Evolutionary conservation across 352 stramenopile genomes (phyloP).

Genomic region (Phytophthora pisi): DNA sequence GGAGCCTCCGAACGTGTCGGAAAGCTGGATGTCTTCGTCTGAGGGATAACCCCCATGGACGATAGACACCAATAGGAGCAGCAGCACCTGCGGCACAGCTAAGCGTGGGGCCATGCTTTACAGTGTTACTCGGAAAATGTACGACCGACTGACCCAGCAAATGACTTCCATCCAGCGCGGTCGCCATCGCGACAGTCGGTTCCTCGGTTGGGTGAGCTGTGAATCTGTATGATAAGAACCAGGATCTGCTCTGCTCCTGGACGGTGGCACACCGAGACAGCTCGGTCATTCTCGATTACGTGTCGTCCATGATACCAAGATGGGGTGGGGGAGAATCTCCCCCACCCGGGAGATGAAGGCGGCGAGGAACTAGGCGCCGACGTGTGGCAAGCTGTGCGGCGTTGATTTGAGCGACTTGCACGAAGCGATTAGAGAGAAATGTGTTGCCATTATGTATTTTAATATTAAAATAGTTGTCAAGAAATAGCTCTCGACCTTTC

Average conservation of each 20-base stretch:
- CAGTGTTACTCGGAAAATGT: not conserved
- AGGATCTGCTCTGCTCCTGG: slow-evolving; percentile 14
- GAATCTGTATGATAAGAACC: slow-evolving; percentile 31
- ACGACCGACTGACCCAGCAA: not conserved
- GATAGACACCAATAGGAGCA: slow-evolving; percentile 17
- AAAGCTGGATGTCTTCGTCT: slow-evolving; percentile 40
- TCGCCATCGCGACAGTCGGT: slow-evolving; percentile 18
- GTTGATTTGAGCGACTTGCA: not conserved
- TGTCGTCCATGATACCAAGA: not conserved
- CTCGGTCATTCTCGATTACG: not conserved
- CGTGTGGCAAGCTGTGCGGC: not conserved
- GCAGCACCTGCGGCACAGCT: slow-evolving; percentile 13
- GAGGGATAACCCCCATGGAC: slow-evolving; percentile 9
- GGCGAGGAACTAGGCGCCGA: not conserved
- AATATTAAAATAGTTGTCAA: too few species aligned
- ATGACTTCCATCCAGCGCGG: slow-evolving; percentile 1
- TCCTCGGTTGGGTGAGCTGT: not conserved
- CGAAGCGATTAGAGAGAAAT: too few species aligned
- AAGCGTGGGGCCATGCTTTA: slow-evolving; percentile 9
- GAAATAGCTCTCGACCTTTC: too few species aligned
- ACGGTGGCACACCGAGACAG: not conserved
- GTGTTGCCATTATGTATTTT: too few species aligned
- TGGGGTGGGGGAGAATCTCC: too few species aligned
- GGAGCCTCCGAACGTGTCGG: slow-evolving; percentile 28
- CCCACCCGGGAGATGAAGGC: not conserved